phyloP scores from a whole-genome alignment of 768 basidiomycete genomes.

The Tricholomella constricta region DNA sequence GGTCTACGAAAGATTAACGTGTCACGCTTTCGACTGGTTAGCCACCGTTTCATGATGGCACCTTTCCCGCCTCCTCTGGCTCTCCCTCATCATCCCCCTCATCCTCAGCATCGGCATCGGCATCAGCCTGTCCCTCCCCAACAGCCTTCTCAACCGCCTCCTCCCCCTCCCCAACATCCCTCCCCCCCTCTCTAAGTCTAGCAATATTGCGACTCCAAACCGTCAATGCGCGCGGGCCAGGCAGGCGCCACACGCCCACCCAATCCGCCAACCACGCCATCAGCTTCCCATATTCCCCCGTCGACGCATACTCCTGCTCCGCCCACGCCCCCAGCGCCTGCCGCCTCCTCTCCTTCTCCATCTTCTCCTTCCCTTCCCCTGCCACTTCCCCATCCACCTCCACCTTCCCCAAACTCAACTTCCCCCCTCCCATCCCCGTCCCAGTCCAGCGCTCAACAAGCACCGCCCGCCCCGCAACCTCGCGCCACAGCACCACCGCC shows the following conservation, averaged over 20 bases:
- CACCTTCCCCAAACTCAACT: not conserved
- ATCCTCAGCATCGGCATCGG: not conserved
- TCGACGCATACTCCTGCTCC: conserved; percentile 4
- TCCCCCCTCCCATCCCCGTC: not conserved
- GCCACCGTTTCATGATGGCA: no score
- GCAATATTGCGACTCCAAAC: conserved; percentile 29
- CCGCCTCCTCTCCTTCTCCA: not conserved
- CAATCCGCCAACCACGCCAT: conserved; percentile 57
- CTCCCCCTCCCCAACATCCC: conserved; percentile 4
- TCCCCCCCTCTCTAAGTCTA: not conserved
- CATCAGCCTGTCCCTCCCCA: not conserved
- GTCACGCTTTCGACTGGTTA: no score
- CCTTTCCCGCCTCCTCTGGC: conserved; percentile 32
- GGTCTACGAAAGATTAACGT: no score
- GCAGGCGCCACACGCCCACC: conserved; percentile 52
- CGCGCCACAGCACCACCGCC: conserved; percentile 70
- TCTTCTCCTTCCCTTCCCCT: not conserved
- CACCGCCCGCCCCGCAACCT: conserved; percentile 58
- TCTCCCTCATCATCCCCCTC: conserved; percentile 18
- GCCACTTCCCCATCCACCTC: not conserved
- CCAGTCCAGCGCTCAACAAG: conserved; percentile 33
- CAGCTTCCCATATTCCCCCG: conserved; percentile 45
- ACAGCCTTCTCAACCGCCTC: not conserved
- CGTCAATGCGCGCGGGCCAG: conserved; percentile 36
- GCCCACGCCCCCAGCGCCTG: not conserved